phyloP scores from a whole-genome alignment of 73 alveolate genomes.

The Tetrahymena thermophila region DNA sequence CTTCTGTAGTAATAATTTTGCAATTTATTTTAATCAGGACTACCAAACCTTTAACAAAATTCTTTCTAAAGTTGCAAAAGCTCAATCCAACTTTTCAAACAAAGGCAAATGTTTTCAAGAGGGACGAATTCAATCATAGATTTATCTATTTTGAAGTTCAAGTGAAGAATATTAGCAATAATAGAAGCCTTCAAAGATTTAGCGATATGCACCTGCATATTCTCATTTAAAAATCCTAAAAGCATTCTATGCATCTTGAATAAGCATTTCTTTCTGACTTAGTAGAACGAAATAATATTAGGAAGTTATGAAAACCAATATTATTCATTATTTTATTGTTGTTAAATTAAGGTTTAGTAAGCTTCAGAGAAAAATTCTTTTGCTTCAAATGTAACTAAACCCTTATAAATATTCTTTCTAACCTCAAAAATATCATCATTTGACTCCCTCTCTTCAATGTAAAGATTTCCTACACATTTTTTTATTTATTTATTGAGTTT shows the following conservation, averaged over 20 bases:
- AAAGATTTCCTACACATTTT: background rate
- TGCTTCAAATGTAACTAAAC: constrained; percentile 7
- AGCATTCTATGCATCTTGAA: constrained; percentile 21
- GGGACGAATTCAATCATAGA: constrained; percentile 38
- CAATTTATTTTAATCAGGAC: constrained; percentile 10
- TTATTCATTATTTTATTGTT: background rate
- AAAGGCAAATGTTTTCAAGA: constrained; percentile 26
- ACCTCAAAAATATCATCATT: constrained; percentile 37
- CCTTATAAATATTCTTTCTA: constrained; percentile 15
- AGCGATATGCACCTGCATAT: constrained; percentile 33
- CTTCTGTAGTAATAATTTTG: constrained; percentile 21
- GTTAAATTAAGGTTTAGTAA: background rate
- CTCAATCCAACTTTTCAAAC: constrained; percentile 26
- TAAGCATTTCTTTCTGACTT: constrained; percentile 27
- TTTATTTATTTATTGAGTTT: background rate
- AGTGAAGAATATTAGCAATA: constrained; percentile 32
- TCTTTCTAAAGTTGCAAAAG: constrained; percentile 24
- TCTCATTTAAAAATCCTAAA: constrained; percentile 24
- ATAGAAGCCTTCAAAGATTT: constrained; percentile 24
- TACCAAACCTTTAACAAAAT: constrained; percentile 7
- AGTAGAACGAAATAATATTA: constrained; percentile 22
- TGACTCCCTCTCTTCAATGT: constrained; percentile 10
- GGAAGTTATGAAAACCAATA: constrained; percentile 7
- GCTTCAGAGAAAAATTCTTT: constrained; percentile 18
- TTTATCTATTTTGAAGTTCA: constrained; percentile 14